phyloP scores from a whole-genome alignment of 2,329 filamentous ascomycete genomes.

The Dichotomopilus funicola region DNA sequence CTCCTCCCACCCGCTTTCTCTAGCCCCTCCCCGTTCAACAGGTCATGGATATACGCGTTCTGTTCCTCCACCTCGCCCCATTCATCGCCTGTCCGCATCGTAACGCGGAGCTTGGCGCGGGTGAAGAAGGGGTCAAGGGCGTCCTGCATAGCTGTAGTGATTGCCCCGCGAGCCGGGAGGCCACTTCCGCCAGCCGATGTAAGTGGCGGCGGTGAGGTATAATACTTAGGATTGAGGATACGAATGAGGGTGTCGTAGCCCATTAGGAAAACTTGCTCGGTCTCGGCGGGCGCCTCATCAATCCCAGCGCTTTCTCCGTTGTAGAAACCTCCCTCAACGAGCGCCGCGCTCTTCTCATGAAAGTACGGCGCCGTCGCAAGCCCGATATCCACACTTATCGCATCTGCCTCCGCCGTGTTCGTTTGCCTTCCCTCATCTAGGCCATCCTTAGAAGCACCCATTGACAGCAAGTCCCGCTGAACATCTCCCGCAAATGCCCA shows the following conservation, averaged over 20 bases:
- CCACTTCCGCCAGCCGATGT: constrained; percentile 6
- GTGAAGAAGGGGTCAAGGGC: constrained; percentile 59
- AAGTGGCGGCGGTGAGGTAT: constrained; percentile 32
- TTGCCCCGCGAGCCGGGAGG: background rate
- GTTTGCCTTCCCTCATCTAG: background rate
- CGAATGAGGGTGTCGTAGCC: constrained; percentile 73
- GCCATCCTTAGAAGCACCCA: no score
- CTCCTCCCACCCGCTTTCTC: constrained; percentile 47
- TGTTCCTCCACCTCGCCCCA: constrained; percentile 55
- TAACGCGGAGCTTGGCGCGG: constrained; percentile 56
- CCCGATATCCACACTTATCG: constrained; percentile 52
- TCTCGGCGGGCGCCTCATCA: constrained; percentile 8
- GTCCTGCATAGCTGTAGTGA: constrained; percentile 38
- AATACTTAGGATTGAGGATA: constrained; percentile 68
- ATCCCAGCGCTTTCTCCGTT: constrained; percentile 12
- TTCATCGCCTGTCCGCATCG: constrained; percentile 52
- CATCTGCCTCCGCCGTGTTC: background rate
- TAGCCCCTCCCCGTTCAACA: constrained; percentile 41
- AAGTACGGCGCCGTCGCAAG: constrained; percentile 70
- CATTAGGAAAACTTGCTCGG: constrained; percentile 60
- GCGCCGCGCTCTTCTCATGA: constrained; percentile 59
- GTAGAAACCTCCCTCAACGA: constrained; percentile 43
- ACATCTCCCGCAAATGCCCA: constrained; percentile 56
- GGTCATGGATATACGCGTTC: constrained; percentile 42
- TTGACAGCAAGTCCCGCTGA: constrained; percentile 23